Evolutionary conservation across 331 rosid genomes (phyloP).

Genomic region (Pyracantha coccinea): DNA sequence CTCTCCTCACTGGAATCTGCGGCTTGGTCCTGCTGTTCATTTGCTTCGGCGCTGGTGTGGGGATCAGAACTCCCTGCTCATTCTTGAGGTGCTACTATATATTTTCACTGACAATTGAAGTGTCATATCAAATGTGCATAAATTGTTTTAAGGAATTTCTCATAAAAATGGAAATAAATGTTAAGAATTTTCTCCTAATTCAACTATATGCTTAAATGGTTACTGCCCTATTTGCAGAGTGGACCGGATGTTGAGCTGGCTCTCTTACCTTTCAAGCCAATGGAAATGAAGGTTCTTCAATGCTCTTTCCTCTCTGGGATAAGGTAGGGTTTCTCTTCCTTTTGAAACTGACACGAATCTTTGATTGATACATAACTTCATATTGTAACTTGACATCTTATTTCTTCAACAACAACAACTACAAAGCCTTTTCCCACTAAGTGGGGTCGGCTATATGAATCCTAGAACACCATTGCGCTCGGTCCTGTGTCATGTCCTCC

Average conservation of each 20-base stretch:
- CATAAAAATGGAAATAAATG: background rate
- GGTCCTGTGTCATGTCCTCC: too few species aligned
- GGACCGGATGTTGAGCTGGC: slow-evolving; percentile 55
- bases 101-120: background rate
- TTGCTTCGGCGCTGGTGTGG: slow-evolving; percentile 73
- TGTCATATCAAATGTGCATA: background rate
- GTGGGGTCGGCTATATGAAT: too few species aligned
- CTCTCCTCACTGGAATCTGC: slow-evolving; percentile 79
- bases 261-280: slow-evolving; percentile 71
- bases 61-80: slow-evolving; percentile 69
- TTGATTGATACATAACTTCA: background rate
- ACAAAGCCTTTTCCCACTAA: too few species aligned
- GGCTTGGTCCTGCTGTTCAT: slow-evolving; percentile 84
- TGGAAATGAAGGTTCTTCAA: slow-evolving; percentile 75
- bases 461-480: too few species aligned
- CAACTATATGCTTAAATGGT: background rate
- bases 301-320: slow-evolving; percentile 71
- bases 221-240: slow-evolving; percentile 31
- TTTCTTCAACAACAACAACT: too few species aligned
- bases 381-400: background rate
- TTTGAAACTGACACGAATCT: background rate
- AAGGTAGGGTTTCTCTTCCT: slow-evolving; percentile 37
- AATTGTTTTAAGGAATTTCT: background rate
- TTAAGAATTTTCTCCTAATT: background rate
- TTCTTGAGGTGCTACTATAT: slow-evolving; percentile 59